Conservation (phyloP, 2,329 filamentous ascomycete genomes). For the Trichoderma breve region DNA sequence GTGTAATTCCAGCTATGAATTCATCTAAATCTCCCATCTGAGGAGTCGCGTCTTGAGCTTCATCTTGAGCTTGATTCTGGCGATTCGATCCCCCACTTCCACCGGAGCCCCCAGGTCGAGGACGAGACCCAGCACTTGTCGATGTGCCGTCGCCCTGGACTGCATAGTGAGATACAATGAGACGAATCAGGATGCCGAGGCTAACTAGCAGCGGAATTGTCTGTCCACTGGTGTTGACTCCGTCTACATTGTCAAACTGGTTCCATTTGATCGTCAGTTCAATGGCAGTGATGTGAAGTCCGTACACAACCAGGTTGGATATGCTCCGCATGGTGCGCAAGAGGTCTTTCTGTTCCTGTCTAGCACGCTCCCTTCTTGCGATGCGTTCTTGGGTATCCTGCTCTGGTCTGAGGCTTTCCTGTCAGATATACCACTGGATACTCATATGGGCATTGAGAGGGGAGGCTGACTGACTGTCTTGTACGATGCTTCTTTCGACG, state of each 20-base stretch:
- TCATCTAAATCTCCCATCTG: not conserved
- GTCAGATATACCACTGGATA: not conserved
- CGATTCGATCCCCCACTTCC: not conserved
- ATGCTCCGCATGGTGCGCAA: conserved; percentile 26
- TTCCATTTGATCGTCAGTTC: conserved; percentile 39
- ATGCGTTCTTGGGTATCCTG: conserved; percentile 8
- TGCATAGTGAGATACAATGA: conserved; percentile 27
- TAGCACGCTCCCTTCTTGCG: conserved; percentile 1
- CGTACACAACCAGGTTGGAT: conserved; percentile 30
- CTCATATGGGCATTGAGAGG: not conserved
- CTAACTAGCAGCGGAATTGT: conserved; percentile 35
- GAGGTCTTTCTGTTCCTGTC: conserved; percentile 24
- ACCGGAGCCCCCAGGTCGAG: not conserved
- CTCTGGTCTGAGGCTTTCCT: conserved; percentile 9
- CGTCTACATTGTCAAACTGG: conserved; percentile 25
- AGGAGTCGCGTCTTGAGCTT: not conserved
- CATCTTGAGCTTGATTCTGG: not conserved
- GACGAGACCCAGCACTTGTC: not conserved
- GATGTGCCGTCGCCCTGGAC: not conserved
- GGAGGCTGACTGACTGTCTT: not conserved
- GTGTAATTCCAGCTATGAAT: not conserved
- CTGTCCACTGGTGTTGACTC: conserved; percentile 32
- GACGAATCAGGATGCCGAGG: conserved; percentile 30
- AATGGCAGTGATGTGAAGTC: conserved; percentile 32
- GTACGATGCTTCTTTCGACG: conserved; percentile 24